Evolutionary conservation across 208 protist species (phyloP).

Genomic region (Leishmania mexicana): DNA sequence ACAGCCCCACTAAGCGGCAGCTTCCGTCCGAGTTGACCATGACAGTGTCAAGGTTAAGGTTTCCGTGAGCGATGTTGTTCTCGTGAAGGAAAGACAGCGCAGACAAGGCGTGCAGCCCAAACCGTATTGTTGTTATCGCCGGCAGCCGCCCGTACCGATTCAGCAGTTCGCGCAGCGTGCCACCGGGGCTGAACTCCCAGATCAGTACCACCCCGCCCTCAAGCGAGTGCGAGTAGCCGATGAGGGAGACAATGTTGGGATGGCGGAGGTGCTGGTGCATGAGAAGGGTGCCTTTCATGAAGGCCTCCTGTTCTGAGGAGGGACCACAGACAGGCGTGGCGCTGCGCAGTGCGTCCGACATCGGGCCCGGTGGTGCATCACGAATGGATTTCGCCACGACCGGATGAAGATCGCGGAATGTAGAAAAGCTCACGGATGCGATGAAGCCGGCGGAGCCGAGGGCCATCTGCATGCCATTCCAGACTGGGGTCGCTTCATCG

Average conservation of each 20-base stretch:
- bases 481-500: not conserved
- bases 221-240: slow-evolving; percentile 15
- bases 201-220: slow-evolving; percentile 21
- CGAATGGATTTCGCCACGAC: slow-evolving; percentile 15
- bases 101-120: slow-evolving; percentile 45
- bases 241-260: slow-evolving; percentile 9
- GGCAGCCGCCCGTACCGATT: slow-evolving; percentile 23
- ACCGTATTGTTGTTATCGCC: slow-evolving; percentile 34
- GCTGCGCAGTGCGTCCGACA: slow-evolving; percentile 22
- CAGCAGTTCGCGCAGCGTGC: slow-evolving; percentile 34
- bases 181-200: slow-evolving; percentile 47
- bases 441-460: slow-evolving; percentile 10
- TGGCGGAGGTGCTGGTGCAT: slow-evolving; percentile 8
- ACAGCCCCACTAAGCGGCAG: slow-evolving; percentile 67
- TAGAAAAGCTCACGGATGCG: not conserved
- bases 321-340: slow-evolving; percentile 11
- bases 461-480: not conserved
- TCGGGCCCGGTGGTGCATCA: slow-evolving; percentile 2
- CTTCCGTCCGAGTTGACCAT: slow-evolving; percentile 57
- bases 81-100: slow-evolving; percentile 64
- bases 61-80: slow-evolving; percentile 56
- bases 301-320: not conserved
- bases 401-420: slow-evolving; percentile 1
- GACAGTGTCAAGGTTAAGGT: slow-evolving; percentile 64
- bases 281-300: not conserved